Conservation (phyloP, 345 rosid genomes). For the Draba incana region DNA sequence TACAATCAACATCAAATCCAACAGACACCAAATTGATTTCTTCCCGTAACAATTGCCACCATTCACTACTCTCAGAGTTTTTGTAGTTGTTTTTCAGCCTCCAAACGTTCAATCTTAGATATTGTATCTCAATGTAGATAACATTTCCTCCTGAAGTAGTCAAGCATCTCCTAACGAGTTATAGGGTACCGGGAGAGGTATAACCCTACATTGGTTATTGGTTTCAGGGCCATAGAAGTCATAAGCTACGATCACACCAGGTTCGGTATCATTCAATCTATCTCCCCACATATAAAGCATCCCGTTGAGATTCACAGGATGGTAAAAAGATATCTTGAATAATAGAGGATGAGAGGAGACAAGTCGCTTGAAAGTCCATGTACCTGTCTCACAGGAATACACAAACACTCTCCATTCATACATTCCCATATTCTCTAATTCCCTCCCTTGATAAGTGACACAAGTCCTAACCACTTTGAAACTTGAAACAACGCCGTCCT, state of each 20-base stretch:
- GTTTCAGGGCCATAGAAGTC: neutral
- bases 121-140: too few relatives aligned
- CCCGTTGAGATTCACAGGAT: neutral
- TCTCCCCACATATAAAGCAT: neutral
- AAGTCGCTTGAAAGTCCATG: constrained; percentile 4
- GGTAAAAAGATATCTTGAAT: neutral
- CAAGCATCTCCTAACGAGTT: neutral
- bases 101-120: too few relatives aligned
- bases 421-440: too few relatives aligned
- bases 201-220: neutral
- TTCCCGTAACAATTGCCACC: too few relatives aligned
- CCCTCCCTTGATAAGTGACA: too few relatives aligned
- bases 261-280: neutral
- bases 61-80: too few relatives aligned
- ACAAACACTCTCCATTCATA: neutral
- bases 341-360: neutral
- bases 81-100: too few relatives aligned
- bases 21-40: too few relatives aligned
- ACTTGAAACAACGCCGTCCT: neutral
- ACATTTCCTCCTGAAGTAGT: too few relatives aligned
- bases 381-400: constrained; percentile 10
- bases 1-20: too few relatives aligned
- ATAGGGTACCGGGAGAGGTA: neutral
- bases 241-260: neutral
- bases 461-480: neutral